Conservation (phyloP, 306 rosid species). For the Quercus mongolica region DNA sequence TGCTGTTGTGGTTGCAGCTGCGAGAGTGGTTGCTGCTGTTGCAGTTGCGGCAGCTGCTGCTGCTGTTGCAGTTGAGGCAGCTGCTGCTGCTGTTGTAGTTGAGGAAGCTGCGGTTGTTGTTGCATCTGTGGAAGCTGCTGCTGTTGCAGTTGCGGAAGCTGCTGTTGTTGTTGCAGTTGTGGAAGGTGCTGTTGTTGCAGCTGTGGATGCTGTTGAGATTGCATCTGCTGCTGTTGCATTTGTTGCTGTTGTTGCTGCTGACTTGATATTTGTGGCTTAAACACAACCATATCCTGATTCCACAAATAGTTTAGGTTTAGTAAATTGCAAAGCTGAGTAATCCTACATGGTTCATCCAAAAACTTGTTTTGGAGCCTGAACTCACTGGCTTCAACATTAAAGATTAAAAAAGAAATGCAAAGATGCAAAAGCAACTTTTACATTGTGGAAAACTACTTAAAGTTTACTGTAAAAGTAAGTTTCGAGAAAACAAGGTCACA, state of each 20-base stretch:
- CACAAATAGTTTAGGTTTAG: conserved; percentile 22
- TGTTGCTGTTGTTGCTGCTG: conserved; percentile 67
- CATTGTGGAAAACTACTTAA: background rate
- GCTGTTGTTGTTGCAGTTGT: conserved; percentile 47
- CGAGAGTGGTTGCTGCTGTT: conserved; percentile 34
- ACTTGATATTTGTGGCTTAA: conserved; percentile 79
- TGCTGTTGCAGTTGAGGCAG: conserved; percentile 21
- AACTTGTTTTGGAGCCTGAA: conserved; percentile 8
- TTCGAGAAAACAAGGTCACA: background rate
- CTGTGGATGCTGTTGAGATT: conserved; percentile 18
- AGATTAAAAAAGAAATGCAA: background rate
- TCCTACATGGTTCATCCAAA: conserved; percentile 10
- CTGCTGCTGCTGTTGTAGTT: conserved; percentile 36
- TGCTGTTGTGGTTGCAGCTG: conserved; percentile 48
- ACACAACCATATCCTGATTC: conserved; percentile 91
- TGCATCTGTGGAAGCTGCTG: conserved; percentile 43
- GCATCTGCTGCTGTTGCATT: conserved; percentile 20
- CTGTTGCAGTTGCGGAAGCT: conserved; percentile 41
- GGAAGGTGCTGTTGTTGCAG: conserved; percentile 30
- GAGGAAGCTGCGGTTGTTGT: conserved; percentile 47
- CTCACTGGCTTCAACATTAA: background rate
- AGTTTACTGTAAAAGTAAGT: background rate
- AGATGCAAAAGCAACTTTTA: conserved; percentile 4
- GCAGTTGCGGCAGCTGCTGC: conserved; percentile 31
- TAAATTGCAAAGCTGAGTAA: conserved; percentile 14